Evolutionary conservation across 192 early-diverging fungal genomes (phyloP), one percentile per base, ranked within the genome.

Genomic region (Geranomyces variabilis): DNA sequence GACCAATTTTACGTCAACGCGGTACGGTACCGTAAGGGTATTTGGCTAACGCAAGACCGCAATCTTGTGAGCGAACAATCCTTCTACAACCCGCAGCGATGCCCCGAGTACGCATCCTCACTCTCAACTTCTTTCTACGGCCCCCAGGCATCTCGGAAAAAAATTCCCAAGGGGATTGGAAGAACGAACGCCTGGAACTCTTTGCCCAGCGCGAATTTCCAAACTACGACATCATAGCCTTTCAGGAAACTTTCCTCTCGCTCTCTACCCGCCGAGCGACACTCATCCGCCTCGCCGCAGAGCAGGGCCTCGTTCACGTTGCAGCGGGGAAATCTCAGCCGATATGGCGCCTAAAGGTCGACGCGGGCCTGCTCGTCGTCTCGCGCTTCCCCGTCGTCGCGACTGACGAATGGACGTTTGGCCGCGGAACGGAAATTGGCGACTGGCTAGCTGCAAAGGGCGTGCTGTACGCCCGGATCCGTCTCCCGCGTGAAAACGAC

Each of bases 181-280:
- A 75, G 22, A 21, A 15, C 5, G 73, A 75, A 41, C 53, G 73
- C 21, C 12, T 69, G 21, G 41, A 15, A 17, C 66, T 68, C 26
- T 75, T 75, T 41, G 71, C 71, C 48, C n/a, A 36, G 26, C 36
- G 57, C 44, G 33, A 68, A 34, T 62, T 75, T 24, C 19, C 55
- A 53, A 81, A 88, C 43, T 94, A 89, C 78, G 92, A 93, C 74
- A 79, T 94, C 9, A 84, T 94, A 34, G 81, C 84, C 33, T 78
- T 94, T 64, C 92, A 94, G 70, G 93, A 94, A 67, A 87, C 88
- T 66, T 94, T 92, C 80, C 87, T 86, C 21, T 93, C 87, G 74
- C 88, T 84, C 7, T 82, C 83, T 29, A 63, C 80, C 14, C 83
- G 93, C 10, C 81, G 82, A 44, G 67, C 75, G 14, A 60, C 77